Evolutionary conservation across 2,329 filamentous ascomycete species (phyloP).

Genomic region (Scytalidium sp.): DNA sequence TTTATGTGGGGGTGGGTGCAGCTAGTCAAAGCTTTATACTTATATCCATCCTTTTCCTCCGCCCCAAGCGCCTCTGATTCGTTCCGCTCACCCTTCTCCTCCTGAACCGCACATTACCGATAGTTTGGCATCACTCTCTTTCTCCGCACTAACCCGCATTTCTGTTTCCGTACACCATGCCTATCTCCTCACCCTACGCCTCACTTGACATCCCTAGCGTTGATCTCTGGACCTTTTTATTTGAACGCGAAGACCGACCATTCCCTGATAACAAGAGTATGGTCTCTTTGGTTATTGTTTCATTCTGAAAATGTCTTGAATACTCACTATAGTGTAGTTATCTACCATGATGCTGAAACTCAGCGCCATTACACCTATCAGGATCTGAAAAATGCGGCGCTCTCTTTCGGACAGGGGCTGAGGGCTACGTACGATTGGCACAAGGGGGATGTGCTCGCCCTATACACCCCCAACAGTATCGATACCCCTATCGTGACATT

Average conservation of each 20-base stretch:
- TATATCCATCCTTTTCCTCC: too few species aligned
- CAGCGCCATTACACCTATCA: conserved; percentile 63
- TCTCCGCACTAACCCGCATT: too few species aligned
- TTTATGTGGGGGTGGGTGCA: too few species aligned
- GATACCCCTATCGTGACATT: conserved; percentile 74
- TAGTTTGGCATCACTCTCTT: too few species aligned
- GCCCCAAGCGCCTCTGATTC: too few species aligned
- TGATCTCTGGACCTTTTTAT: conserved; percentile 76
- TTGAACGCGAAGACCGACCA: conserved; percentile 60
- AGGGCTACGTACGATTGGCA: conserved; percentile 70
- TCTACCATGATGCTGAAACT: conserved; percentile 72
- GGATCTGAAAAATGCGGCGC: conserved; percentile 58
- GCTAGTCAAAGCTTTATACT: too few species aligned
- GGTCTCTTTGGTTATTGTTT: conserved; percentile 12
- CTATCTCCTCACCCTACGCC: not conserved
- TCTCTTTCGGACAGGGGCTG: conserved; percentile 75
- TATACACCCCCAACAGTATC: conserved; percentile 80
- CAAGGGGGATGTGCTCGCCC: conserved; percentile 73
- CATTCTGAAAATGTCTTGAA: not conserved
- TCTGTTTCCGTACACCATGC: too few species aligned
- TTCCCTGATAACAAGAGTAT: conserved; percentile 72
- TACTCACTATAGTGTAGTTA: conserved; percentile 45
- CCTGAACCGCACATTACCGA: too few species aligned
- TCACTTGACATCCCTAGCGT: conserved; percentile 64
- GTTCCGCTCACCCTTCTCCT: too few species aligned